phyloP scores from a whole-genome alignment of 2,329 filamentous ascomycete genomes.

The Alternaria solani region DNA sequence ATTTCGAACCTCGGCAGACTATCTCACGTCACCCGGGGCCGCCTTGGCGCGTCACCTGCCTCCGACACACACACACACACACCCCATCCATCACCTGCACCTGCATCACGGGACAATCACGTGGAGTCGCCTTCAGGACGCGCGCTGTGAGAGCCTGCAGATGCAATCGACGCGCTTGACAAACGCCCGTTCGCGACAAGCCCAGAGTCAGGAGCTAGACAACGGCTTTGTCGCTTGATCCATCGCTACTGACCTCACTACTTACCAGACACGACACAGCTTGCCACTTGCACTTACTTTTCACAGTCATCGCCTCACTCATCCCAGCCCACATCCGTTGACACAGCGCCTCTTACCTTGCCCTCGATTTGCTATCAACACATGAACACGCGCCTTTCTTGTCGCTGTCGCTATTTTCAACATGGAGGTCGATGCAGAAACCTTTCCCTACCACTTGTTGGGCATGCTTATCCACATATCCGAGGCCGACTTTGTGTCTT shows the following conservation, averaged over 20 bases:
- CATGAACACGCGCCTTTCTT: background rate
- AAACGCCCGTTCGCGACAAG: conserved; percentile 14
- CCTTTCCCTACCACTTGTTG: conserved; percentile 62
- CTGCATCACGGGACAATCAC: background rate
- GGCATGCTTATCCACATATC: conserved; percentile 66
- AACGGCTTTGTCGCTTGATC: conserved; percentile 17
- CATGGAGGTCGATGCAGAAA: conserved; percentile 66
- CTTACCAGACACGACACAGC: conserved; percentile 8
- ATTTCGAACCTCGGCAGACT: conserved; percentile 28
- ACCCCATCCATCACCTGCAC: background rate
- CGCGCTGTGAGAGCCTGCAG: background rate
- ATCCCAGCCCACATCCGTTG: background rate
- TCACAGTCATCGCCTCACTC: background rate
- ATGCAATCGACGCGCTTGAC: conserved; percentile 13
- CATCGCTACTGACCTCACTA: conserved; percentile 26
- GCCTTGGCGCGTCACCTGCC: conserved; percentile 26
- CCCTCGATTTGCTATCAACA: background rate
- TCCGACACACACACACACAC: background rate
- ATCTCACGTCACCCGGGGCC: conserved; percentile 12
- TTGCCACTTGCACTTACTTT: conserved; percentile 15
- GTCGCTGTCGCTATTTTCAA: background rate
- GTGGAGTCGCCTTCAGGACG: background rate
- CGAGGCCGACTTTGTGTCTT: conserved; percentile 67
- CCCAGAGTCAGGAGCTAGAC: conserved; percentile 16
- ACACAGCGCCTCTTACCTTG: background rate